Percentiles rank a stretch among this genome's conserved stretches.
These are phyloP conservation scores for Puccinia hordei DNA, from an alignment of 1,284 basidiomycete species.

Conservation along the genomic window DNA sequence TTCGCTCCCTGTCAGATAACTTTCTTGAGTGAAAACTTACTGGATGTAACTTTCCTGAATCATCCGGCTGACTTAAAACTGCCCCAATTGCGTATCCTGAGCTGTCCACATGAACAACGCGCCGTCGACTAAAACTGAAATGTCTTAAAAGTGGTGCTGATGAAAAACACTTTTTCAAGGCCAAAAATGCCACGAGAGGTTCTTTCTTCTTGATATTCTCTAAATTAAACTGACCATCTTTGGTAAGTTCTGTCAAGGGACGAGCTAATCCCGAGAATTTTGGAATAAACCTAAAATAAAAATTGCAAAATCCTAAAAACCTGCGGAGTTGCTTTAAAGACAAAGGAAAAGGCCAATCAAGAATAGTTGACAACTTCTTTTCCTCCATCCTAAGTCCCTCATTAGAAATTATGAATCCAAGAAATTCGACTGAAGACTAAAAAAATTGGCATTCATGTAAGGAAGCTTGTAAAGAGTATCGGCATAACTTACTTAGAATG, in stretches of 20 bases:
- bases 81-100: slow-evolving; percentile 9
- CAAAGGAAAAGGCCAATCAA: slow-evolving; percentile 35
- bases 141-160: neutral
- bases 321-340: neutral
- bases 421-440: neutral
- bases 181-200: no score
- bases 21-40: slow-evolving; percentile 23
- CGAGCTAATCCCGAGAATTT: neutral
- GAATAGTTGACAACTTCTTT: slow-evolving; percentile 15
- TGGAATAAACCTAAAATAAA: no score
- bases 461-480: neutral
- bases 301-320: slow-evolving; percentile 39
- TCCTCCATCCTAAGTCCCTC: slow-evolving; percentile 21
- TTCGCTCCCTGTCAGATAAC: no score
- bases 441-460: slow-evolving; percentile 27
- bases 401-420: slow-evolving; percentile 14
- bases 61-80: slow-evolving; percentile 13
- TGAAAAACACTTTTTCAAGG: neutral
- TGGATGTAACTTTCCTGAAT: neutral
- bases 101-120: slow-evolving; percentile 13
- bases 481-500: neutral
- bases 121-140: slow-evolving; percentile 19
- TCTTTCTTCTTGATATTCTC: no score
- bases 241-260: no score
- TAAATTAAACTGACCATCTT: no score